These are phyloP conservation scores for Hypericum perforatum DNA, from an alignment of 345 rosid genomes.

Conservation along the genomic window DNA sequence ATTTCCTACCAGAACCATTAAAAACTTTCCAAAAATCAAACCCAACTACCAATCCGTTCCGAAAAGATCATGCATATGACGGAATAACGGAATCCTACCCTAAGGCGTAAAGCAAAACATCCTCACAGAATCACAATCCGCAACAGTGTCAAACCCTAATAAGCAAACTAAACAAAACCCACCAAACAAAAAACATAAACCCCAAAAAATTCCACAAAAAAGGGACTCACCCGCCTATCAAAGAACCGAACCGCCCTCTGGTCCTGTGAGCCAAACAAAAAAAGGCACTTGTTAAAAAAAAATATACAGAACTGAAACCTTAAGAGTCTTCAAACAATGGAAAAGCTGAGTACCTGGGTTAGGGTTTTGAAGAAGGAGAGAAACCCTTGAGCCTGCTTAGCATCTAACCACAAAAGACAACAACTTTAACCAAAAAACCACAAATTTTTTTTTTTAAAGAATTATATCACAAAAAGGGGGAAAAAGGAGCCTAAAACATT, in stretches of 20 bases:
- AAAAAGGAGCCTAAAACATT: conserved; percentile 18
- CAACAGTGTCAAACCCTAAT: neutral
- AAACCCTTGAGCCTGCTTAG: conserved; percentile 95
- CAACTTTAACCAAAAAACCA: neutral
- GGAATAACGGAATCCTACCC: too few species aligned
- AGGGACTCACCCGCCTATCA: conserved; percentile 77
- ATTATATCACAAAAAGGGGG: neutral
- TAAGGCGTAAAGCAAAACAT: too few species aligned
- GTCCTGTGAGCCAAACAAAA: conserved; percentile 42
- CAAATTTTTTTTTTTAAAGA: conserved; percentile 1
- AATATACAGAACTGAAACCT: neutral
- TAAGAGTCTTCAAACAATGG: conserved; percentile 1
- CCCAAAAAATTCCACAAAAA: too few species aligned
- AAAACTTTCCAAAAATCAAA: too few species aligned
- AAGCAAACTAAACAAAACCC: neutral
- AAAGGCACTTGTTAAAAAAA: conserved; percentile 5
- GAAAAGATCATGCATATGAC: too few species aligned
- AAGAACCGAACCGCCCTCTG: conserved; percentile 74
- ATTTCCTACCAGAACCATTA: too few species aligned
- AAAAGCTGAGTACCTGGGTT: conserved; percentile 43
- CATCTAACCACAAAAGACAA: conserved; percentile 33
- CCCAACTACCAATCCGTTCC: too few species aligned
- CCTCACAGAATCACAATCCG: too few species aligned
- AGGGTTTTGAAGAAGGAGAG: conserved; percentile 90
- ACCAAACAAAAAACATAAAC: neutral